Base-by-base conservation (phyloP, 1,284 basidiomycete species). In the Cystobasidium slooffiae region DNA sequence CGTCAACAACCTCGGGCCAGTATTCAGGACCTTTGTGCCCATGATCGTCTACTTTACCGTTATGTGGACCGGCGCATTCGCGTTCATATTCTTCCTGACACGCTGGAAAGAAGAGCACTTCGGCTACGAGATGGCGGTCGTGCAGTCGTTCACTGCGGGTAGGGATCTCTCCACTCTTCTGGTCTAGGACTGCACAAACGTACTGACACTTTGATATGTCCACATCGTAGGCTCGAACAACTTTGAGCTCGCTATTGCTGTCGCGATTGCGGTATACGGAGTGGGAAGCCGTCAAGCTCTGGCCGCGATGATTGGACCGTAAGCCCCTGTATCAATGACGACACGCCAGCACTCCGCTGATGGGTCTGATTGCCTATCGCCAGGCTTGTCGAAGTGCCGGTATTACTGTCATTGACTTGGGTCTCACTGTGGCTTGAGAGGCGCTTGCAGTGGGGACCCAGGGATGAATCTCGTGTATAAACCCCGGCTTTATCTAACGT, bases 11-110 rank as follows among this genome's bases (percentile, higher is more conserved):
- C 84, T 92, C 61, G 88, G 90, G 0, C 86, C 86, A 6, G 89
- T 91, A 1, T 91, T 92, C 82, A 86, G 91, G 14, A 88, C 90
- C 0, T 88, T 91, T 76, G 91, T 93, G 1, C 92, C 92, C 0
- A 86, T 93, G 82, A 83, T 91, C 41, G 63, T 76, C 52, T 79
- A 79, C 68, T 79, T 79, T 67, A 16, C 68, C 47, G 37, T 75
- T 41, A 74, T 77, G 75, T 78, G 74, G 52, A 68, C 66, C 8
- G 44, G 68, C 14, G 63, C 69, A 2, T 75, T 76, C 31, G 65
- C 66, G 3, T 52, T 65, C 41, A 74, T 51, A 18, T 66, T 18
- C 31, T 63, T 12, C n/a, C 59, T 76, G 43, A 22, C 75, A 14
- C 18, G 62, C 10, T 44, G 41, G 7, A 65, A 61, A 22, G 31